Base-by-base conservation (phyloP, 306 rosid species). In the Vigna trinervia region DNA sequence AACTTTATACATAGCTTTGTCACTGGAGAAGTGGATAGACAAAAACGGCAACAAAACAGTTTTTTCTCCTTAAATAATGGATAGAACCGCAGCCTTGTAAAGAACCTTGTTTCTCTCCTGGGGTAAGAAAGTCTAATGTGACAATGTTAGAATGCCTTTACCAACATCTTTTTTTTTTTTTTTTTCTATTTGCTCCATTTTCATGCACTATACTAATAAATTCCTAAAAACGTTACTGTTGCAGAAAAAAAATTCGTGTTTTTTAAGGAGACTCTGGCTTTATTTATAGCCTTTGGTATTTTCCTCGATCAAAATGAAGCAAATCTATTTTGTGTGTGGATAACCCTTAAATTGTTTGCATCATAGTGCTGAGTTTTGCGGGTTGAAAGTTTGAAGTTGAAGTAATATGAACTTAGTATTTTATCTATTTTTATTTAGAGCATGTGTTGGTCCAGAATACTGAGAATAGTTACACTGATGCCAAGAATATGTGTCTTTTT, bases 91-190 rank as follows among this genome's bases (percentile, higher is more conserved):
- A 71, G 79, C 69, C 66, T 62, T 54, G 80, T 60, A 76, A 82
- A 38, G 51, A 71, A 45, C 66, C 59, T 38, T 79, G 82, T 84
- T 71, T 28, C 84, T 28, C 84, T 81, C 78, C 82, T 82, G 47
- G 56, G 47, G 45, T 73, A 69, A 71, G 45, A 79, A 60, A 57
- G 69, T 78, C 83, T 81, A 69, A 80, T 38, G 62, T 69, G 22
- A 47, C 64, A 34, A 61, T 8, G 68, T 41, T 73, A 22, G 30
- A 41, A 73, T 57, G 78, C 45, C 67, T 54, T 72, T 72, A 5
- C 15, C 50, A 71, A 38, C 38, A 54, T 36, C 64, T 22, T 43
- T 22, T 1, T 1, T 14, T 41, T 56, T 22, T 1, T 1, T 14
- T 41, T 23, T 41, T 38, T 41, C 57, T 41, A 22, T 73, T 22